Conservation (phyloP, 441 rosid species). For the Populus hybrid region DNA sequence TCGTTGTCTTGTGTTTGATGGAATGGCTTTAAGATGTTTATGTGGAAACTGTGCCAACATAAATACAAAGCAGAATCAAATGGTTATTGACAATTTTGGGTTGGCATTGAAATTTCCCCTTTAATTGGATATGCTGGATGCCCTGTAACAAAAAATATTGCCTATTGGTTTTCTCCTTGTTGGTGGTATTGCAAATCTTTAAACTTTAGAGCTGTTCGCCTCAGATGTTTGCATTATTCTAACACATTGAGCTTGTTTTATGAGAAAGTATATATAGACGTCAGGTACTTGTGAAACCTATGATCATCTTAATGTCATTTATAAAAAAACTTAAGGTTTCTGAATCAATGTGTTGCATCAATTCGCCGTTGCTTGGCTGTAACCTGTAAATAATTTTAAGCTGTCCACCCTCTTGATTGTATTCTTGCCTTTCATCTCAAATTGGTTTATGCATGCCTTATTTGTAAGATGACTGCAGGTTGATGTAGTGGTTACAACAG, state of each 20-base stretch:
- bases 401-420: background rate
- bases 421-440: background rate
- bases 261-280: background rate
- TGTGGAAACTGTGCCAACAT: background rate
- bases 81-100: background rate
- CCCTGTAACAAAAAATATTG: background rate
- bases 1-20: background rate
- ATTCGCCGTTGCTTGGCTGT: background rate
- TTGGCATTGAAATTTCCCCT: background rate
- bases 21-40: background rate
- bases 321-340: background rate
- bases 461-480: constrained; percentile 45
- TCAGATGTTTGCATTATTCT: background rate
- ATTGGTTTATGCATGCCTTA: background rate
- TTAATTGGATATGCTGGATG: background rate
- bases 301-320: background rate
- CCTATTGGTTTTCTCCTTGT: background rate
- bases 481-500: constrained; percentile 86
- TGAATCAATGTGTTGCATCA: background rate
- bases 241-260: background rate
- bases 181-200: background rate
- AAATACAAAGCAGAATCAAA: background rate
- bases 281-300: background rate
- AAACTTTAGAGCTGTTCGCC: background rate
- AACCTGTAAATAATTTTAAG: background rate